Base-by-base conservation (phyloP, 1,139 yeast species). In the Yamadazyma spencermartinsiae region DNA sequence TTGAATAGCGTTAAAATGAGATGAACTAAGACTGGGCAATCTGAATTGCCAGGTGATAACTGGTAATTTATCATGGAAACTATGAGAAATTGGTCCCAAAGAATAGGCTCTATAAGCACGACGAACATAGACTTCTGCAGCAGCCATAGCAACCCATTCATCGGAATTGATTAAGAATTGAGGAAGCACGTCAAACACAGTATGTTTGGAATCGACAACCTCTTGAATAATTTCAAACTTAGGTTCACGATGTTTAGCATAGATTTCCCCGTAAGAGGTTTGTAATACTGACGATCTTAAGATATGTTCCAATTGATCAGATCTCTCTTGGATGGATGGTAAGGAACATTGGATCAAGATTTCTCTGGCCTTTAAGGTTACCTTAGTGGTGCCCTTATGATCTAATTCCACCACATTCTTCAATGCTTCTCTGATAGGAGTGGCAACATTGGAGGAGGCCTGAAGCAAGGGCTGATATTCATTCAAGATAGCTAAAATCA, bases 61-160 rank as follows among this genome's bases (percentile, higher is more conserved):
- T 38, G 94, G 92, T 41, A 80, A 66, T 37, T 74, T 70, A 43
- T 77, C 78, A 44, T 81, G 76, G 56, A 70, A 68, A 48, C 76
- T 78, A 58, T 87, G 86, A 40, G 72, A 68, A 41, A 92, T 76
- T 45, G 82, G 84, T 40, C 88, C 86, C 48, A 92, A 82, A 29
- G 89, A 84, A 66, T 94, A 94, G 31, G 98, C 98, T 60, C 98
- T 82, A 74, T 90, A 92, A 36, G 98, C 95, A 61, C 98, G 86
- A 65, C 98, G 85, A 42, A 90, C 83, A 63, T 92, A 92, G 41
- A 92, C 95, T 65, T 92, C 98, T 35, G 95, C 88, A 31, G 98
- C 98, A 27, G 98, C 98, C 54, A 92, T 79, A 4, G 94, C 86
- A 45, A 92, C 94, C 76, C 88, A 86, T 37, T 86, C 86, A 56